Evolutionary conservation across 441 rosid genomes (phyloP).

Genomic region (Theobroma grandiflorum): DNA sequence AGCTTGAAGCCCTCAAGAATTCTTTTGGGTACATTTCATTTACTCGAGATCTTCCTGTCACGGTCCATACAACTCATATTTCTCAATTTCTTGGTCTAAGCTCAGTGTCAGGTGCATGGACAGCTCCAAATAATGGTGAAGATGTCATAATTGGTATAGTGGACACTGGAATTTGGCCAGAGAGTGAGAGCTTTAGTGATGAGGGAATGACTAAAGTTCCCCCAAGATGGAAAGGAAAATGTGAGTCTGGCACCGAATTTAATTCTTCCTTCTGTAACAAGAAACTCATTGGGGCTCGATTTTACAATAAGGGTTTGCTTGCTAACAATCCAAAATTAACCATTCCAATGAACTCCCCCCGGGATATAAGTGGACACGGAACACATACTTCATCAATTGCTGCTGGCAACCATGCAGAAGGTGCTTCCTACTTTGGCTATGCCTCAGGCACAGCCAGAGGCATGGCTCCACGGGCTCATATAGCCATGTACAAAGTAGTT

Average conservation of each 20-base stretch:
- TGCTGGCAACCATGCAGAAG: conserved; percentile 38
- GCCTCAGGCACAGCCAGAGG: conserved; percentile 41
- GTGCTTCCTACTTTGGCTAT: conserved; percentile 31
- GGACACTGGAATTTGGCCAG: conserved; percentile 55
- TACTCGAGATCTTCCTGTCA: background rate
- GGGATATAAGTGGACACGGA: conserved; percentile 50
- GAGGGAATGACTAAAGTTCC: conserved; percentile 42
- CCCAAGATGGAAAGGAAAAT: conserved; percentile 47
- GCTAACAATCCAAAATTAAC: conserved; percentile 28
- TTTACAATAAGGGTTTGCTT: conserved; percentile 35
- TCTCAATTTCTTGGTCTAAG: background rate
- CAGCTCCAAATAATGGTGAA: conserved; percentile 29
- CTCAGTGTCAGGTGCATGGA: background rate
- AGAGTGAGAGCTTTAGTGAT: conserved; percentile 48
- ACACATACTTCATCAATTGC: conserved; percentile 58
- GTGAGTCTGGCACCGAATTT: conserved; percentile 45
- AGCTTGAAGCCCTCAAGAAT: background rate
- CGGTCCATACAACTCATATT: background rate
- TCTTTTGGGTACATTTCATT: background rate
- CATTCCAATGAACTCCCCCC: conserved; percentile 41
- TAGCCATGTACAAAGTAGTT: conserved; percentile 40
- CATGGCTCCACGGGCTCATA: conserved; percentile 35
- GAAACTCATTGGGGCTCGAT: conserved; percentile 42
- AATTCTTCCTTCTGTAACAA: conserved; percentile 43
- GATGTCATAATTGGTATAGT: conserved; percentile 36